phyloP scores from a whole-genome alignment of 2,329 filamentous ascomycete genomes.

The Pseudocercospora eumusae region DNA sequence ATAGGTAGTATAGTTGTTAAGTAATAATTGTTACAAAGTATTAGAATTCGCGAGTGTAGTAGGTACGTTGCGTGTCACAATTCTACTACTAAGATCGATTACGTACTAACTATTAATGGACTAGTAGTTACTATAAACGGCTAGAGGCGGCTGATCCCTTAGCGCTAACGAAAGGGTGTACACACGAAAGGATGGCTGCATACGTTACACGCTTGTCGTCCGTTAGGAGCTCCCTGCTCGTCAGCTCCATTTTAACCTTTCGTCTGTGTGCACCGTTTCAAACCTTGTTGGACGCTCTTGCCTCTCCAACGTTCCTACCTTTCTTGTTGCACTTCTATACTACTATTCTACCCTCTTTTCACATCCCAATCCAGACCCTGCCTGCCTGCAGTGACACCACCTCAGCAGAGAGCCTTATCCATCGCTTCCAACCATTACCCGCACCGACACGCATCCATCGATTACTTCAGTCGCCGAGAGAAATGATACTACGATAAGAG shows the following conservation, averaged over 20 bases:
- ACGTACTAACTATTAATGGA: too few relatives aligned
- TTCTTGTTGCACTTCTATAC: not conserved
- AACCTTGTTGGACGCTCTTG: slow-evolving; percentile 19
- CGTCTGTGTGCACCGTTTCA: slow-evolving; percentile 23
- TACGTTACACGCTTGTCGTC: slow-evolving; percentile 11
- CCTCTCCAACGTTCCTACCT: slow-evolving; percentile 2
- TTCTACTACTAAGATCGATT: too few relatives aligned
- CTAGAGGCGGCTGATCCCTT: too few relatives aligned
- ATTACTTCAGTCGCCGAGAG: not conserved
- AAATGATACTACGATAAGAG: slow-evolving; percentile 10
- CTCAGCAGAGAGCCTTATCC: not conserved
- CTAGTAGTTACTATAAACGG: too few relatives aligned
- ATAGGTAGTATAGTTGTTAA: too few relatives aligned
- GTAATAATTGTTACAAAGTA: too few relatives aligned
- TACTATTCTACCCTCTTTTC: not conserved
- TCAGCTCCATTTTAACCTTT: slow-evolving; percentile 18
- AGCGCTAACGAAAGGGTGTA: too few relatives aligned
- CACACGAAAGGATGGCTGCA: too few relatives aligned
- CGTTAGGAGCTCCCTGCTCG: slow-evolving; percentile 20
- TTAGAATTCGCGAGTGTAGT: too few relatives aligned
- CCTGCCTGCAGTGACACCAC: not conserved
- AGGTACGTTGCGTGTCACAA: too few relatives aligned
- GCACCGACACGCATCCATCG: slow-evolving; percentile 1
- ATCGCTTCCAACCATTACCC: not conserved
- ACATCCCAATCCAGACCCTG: not conserved